A percentile compares a stretch with the other conserved stretches of the same genome.
phyloP scores from a whole-genome alignment of 495 filamentous ascomycete species.

The Aspergillus nanangensis region DNA sequence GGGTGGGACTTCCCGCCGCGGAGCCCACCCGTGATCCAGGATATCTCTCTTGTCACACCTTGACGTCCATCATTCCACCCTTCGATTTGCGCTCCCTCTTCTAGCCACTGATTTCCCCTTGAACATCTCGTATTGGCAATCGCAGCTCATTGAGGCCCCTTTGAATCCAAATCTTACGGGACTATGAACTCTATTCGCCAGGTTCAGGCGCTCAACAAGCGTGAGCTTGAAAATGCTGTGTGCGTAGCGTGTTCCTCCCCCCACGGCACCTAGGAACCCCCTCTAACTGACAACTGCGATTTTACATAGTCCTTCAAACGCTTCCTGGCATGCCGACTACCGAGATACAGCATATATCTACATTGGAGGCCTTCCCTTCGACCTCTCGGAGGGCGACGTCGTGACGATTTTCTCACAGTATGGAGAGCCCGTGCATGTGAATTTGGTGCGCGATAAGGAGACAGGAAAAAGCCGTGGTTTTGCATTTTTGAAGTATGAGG shows the following conservation, averaged over 20 bases:
- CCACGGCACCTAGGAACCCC: neutral
- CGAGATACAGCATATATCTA: slow-evolving; percentile 95
- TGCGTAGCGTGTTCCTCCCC: slow-evolving; percentile 24
- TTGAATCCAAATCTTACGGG: too few species aligned
- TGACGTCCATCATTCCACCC: slow-evolving; percentile 2
- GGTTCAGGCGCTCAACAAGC: slow-evolving; percentile 90
- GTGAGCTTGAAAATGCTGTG: slow-evolving; percentile 86
- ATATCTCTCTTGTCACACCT: slow-evolving; percentile 8
- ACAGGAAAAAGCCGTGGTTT: slow-evolving; percentile 93
- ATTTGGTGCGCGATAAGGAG: slow-evolving; percentile 89
- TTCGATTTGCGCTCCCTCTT: neutral
- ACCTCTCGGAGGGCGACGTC: slow-evolving; percentile 92
- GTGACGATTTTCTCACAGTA: slow-evolving; percentile 97
- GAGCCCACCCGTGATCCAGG: too few species aligned
- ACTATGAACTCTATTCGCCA: slow-evolving; percentile 96
- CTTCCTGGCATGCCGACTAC: slow-evolving; percentile 97
- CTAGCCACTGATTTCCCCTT: neutral
- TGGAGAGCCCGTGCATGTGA: slow-evolving; percentile 88
- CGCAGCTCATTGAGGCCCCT: too few species aligned
- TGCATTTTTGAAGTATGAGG: slow-evolving; percentile 95
- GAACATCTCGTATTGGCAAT: too few species aligned
- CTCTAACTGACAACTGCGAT: neutral
- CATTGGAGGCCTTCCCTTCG: slow-evolving; percentile 91
- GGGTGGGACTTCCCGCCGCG: slow-evolving; percentile 14
- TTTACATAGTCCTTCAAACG: slow-evolving; percentile 59